Percentiles rank a stretch among this genome's conserved stretches.
These are phyloP conservation scores for Phytophthora litchii DNA, from an alignment of 352 stramenopile species.

Conservation along the genomic window DNA sequence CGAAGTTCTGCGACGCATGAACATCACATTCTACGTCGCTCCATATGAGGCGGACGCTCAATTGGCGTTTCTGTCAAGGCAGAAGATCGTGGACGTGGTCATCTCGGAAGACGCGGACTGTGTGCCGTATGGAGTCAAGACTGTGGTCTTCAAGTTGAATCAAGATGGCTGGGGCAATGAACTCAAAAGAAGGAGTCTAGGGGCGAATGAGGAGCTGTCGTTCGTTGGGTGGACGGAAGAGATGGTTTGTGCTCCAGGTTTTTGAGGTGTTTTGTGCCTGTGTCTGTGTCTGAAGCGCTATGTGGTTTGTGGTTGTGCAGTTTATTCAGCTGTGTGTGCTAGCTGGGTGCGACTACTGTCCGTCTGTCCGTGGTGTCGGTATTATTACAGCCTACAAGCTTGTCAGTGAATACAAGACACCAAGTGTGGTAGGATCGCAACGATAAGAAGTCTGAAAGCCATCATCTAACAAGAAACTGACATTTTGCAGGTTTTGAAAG, in stretches of 20 bases:
- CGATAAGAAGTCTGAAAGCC: not conserved
- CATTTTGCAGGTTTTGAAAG: conserved; percentile 51
- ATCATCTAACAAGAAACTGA: not conserved
- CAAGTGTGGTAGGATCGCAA: conserved; percentile 46
- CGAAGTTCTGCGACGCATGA: conserved; percentile 57
- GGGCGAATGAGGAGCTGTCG: conserved; percentile 79
- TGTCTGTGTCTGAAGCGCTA: too few species aligned
- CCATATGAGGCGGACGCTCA: conserved; percentile 98
- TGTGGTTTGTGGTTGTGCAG: conserved; percentile 28
- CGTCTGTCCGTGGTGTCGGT: conserved; percentile 72
- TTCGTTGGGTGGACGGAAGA: conserved; percentile 88
- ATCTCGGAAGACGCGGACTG: conserved; percentile 97
- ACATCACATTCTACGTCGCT: conserved; percentile 94
- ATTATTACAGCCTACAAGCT: conserved; percentile 86
- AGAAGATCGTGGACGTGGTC: conserved; percentile 92
- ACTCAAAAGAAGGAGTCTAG: conserved; percentile 81
- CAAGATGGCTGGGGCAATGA: conserved; percentile 86
- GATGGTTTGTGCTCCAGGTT: conserved; percentile 54
- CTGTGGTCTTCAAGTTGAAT: conserved; percentile 94
- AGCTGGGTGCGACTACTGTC: conserved; percentile 90
- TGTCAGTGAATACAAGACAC: conserved; percentile 57
- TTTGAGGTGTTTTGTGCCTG: not conserved
- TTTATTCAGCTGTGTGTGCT: conserved; percentile 88
- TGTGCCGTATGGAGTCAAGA: conserved; percentile 93
- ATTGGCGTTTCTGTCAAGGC: conserved; percentile 91